Conservation (phyloP, 352 stramenopile species). For the Thalassiosira mediterranea region DNA sequence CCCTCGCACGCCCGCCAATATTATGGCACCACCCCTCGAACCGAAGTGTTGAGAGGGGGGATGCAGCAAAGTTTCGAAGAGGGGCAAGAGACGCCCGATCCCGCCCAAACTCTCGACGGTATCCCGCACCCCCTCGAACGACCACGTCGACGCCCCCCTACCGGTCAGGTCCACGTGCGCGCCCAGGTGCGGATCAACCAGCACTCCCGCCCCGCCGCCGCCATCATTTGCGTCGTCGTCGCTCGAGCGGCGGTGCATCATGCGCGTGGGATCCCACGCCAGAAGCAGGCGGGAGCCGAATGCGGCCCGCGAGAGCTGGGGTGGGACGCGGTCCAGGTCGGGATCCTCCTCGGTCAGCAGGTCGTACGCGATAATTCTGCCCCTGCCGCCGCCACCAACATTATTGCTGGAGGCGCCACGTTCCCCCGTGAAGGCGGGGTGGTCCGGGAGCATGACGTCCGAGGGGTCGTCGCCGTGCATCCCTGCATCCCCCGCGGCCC, state of each 20-base stretch:
- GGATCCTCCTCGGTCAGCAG: slow-evolving; percentile 55
- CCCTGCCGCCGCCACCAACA: background rate
- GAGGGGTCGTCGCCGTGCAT: slow-evolving; percentile 45
- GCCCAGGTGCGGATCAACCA: slow-evolving; percentile 70
- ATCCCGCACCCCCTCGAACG: slow-evolving; percentile 66
- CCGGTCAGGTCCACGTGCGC: slow-evolving; percentile 45
- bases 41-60: background rate
- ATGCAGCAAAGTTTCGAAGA: slow-evolving; percentile 44
- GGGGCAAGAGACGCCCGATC: slow-evolving; percentile 60
- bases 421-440: slow-evolving; percentile 43
- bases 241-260: too few relatives aligned
- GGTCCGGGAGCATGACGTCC: slow-evolving; percentile 51
- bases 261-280: slow-evolving; percentile 73
- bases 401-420: slow-evolving; percentile 1
- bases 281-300: slow-evolving; percentile 77
- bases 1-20: background rate
- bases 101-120: slow-evolving; percentile 74
- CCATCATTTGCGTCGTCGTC: too few relatives aligned
- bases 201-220: slow-evolving; percentile 27
- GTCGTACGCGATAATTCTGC: slow-evolving; percentile 44
- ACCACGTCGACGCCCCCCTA: slow-evolving; percentile 49
- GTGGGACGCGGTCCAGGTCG: slow-evolving; percentile 29
- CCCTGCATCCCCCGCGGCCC: slow-evolving; percentile 37
- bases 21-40: background rate
- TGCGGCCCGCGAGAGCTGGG: slow-evolving; percentile 35